Conservation (phyloP, 768 basidiomycete genomes). For the Pleurotus ostreatus region DNA sequence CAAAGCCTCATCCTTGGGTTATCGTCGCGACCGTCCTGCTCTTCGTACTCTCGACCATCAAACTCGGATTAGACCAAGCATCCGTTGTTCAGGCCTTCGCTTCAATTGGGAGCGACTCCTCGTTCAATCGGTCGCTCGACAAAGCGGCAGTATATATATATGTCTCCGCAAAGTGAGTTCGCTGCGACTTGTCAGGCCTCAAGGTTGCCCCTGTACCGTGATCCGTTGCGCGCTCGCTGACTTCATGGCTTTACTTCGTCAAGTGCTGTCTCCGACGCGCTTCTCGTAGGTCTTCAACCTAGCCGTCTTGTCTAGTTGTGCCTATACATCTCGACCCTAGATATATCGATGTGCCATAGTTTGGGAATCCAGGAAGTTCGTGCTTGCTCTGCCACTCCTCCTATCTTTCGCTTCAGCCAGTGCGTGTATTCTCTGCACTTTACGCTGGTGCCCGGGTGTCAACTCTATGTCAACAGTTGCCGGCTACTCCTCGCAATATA, state of each 20-base stretch:
- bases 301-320: too few relatives aligned
- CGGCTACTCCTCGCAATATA: not conserved
- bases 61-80: not conserved
- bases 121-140: not conserved
- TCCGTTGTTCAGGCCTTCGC: too few relatives aligned
- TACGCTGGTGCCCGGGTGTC: too few relatives aligned
- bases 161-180: not conserved
- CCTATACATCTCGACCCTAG: not conserved
- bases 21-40: not conserved
- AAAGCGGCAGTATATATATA: not conserved
- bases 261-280: not conserved
- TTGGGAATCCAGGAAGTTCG: constrained; percentile 12
- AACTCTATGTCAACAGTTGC: not conserved
- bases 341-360: constrained; percentile 18
- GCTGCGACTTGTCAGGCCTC: not conserved
- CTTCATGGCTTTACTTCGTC: not conserved
- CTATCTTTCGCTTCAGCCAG: constrained; percentile 9
- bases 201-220: not conserved
- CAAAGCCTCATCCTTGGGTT: not conserved
- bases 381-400: constrained; percentile 13
- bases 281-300: not conserved
- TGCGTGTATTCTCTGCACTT: constrained; percentile 1
- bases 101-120: too few relatives aligned
- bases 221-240: too few relatives aligned
- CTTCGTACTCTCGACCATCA: not conserved